These are phyloP conservation scores for Populus davidiana DNA, from an alignment of 345 rosid species.

Conservation along the genomic window DNA sequence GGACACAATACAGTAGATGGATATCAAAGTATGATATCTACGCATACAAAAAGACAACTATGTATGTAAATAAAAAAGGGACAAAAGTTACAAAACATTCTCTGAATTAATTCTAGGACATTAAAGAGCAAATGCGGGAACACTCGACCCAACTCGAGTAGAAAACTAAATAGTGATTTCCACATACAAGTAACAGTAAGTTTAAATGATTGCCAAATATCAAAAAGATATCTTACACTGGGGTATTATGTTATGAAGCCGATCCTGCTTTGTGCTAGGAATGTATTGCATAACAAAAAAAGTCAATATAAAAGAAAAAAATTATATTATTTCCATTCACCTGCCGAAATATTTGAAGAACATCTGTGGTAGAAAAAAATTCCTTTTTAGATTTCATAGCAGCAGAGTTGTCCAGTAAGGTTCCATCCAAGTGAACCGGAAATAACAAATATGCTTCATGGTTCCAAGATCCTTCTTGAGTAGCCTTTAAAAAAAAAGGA, in stretches of 20 bases:
- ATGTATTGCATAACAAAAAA: neutral
- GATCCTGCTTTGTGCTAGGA: neutral
- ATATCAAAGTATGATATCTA: neutral
- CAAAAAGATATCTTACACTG: neutral
- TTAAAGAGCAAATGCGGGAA: neutral
- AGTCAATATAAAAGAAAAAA: neutral
- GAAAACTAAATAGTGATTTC: neutral
- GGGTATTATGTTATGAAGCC: too few species aligned
- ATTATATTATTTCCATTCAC: constrained; percentile 31
- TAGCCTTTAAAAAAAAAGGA: constrained; percentile 40
- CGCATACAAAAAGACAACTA: neutral
- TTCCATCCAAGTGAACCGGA: constrained; percentile 97
- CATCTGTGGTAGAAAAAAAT: constrained; percentile 72
- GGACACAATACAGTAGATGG: neutral
- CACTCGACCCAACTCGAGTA: neutral
- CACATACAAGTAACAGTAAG: neutral
- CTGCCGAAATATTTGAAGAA: constrained; percentile 91
- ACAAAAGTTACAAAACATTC: neutral
- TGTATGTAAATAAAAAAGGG: neutral
- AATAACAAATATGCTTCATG: constrained; percentile 96
- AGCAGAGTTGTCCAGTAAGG: constrained; percentile 76
- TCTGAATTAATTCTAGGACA: neutral
- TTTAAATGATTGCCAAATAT: neutral
- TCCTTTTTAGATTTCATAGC: constrained; percentile 85
- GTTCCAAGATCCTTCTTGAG: constrained; percentile 73